These are phyloP conservation scores for Suhomyces kunorum DNA, from an alignment of 1,139 yeast genomes.

Conservation along the genomic window DNA sequence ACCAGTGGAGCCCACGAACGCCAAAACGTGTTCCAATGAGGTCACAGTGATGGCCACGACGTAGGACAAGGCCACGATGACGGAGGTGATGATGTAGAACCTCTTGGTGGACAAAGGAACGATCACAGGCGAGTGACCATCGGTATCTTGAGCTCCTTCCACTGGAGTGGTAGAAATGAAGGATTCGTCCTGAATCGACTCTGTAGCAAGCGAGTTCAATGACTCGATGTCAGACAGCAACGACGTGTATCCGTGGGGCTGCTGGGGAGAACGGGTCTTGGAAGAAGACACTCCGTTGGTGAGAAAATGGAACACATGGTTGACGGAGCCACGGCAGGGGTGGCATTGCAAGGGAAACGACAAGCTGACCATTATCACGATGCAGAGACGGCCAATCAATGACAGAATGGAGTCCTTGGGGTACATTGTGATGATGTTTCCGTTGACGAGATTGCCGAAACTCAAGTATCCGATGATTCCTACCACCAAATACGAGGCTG, in stretches of 20 bases:
- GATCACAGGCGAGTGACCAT: constrained; percentile 51
- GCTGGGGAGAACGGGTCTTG: constrained; percentile 12
- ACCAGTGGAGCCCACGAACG: constrained; percentile 94
- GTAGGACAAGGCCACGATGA: constrained; percentile 64
- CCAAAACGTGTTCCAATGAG: constrained; percentile 82
- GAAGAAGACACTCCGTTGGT: constrained; percentile 30
- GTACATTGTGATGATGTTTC: constrained; percentile 71
- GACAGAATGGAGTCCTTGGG: constrained; percentile 58
- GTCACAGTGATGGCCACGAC: constrained; percentile 73
- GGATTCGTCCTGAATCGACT: constrained; percentile 33
- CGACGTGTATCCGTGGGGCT: constrained; percentile 18
- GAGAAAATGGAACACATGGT: constrained; percentile 62
- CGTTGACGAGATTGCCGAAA: constrained; percentile 72
- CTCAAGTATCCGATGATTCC: constrained; percentile 85
- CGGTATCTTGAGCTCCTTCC: constrained; percentile 53
- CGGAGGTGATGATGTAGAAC: constrained; percentile 65
- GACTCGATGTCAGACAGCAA: constrained; percentile 21
- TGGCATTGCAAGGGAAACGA: constrained; percentile 78
- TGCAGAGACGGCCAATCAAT: constrained; percentile 68
- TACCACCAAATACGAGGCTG: constrained; percentile 66
- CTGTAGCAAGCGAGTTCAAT: constrained; percentile 19
- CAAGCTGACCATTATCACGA: constrained; percentile 65
- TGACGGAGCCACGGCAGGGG: constrained; percentile 73
- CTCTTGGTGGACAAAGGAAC: constrained; percentile 54
- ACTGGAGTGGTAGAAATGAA: constrained; percentile 49